phyloP scores from a whole-genome alignment of 768 basidiomycete species.

The Floccularia luteovirens region DNA sequence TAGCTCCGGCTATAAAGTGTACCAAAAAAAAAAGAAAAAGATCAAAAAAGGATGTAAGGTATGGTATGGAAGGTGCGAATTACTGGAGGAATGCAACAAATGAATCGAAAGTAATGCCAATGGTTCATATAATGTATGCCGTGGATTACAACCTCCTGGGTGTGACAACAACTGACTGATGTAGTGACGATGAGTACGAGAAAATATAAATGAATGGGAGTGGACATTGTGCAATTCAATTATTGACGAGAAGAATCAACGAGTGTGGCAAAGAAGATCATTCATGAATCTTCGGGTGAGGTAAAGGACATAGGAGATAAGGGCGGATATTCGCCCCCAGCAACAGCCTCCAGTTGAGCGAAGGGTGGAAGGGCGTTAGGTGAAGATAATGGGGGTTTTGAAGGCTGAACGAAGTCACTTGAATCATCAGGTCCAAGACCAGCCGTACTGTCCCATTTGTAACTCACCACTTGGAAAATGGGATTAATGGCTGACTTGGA shows the following conservation, averaged over 20 bases:
- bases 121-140: slow-evolving; percentile 29
- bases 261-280: slow-evolving; percentile 21
- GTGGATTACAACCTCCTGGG: slow-evolving; percentile 36
- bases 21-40: slow-evolving; percentile 13
- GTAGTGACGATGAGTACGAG: slow-evolving; percentile 15
- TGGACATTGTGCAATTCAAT: slow-evolving; percentile 10
- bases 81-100: background rate
- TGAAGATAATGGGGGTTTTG: slow-evolving; percentile 28
- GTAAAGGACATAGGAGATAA: slow-evolving; percentile 69
- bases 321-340: slow-evolving; percentile 69
- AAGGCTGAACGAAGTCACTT: slow-evolving; percentile 36
- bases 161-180: slow-evolving; percentile 24
- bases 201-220: slow-evolving; percentile 8
- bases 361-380: slow-evolving; percentile 65
- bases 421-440: slow-evolving; percentile 25
- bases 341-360: slow-evolving; percentile 76
- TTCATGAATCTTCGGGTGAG: slow-evolving; percentile 38
- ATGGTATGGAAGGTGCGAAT: slow-evolving; percentile 3
- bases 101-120: slow-evolving; percentile 20
- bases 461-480: slow-evolving; percentile 87
- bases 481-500: slow-evolving; percentile 73
- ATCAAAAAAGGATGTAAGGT: slow-evolving; percentile 9
- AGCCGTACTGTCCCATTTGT: slow-evolving; percentile 28
- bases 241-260: slow-evolving; percentile 14
- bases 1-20: slow-evolving; percentile 35